phyloP scores from a whole-genome alignment of 306 rosid genomes.

The Ormosia semicastrata region DNA sequence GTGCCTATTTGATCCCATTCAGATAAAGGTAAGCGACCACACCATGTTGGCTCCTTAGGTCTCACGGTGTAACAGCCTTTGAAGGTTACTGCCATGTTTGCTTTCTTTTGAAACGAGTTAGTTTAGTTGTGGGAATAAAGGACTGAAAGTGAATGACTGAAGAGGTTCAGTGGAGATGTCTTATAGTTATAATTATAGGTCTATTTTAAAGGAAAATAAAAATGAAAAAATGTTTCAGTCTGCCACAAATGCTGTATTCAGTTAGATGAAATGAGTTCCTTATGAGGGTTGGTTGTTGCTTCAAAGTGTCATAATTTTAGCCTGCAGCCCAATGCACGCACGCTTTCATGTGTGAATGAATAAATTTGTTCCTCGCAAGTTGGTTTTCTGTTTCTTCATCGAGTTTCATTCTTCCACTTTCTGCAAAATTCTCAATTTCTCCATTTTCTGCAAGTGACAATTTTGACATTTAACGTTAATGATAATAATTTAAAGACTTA shows the following conservation, averaged over 20 bases:
- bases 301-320: slow-evolving; percentile 8
- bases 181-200: neutral
- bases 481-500: too few species aligned
- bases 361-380: neutral
- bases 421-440: too few species aligned
- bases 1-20: slow-evolving; percentile 60
- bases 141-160: neutral
- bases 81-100: slow-evolving; percentile 39
- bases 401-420: too few species aligned
- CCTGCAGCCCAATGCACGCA: neutral
- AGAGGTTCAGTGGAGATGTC: neutral
- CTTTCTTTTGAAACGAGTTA: neutral
- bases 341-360: neutral
- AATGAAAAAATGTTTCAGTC: neutral
- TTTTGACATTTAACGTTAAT: too few species aligned
- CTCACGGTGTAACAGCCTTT: slow-evolving; percentile 31
- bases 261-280: slow-evolving; percentile 19
- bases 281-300: slow-evolving; percentile 21
- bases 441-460: too few species aligned
- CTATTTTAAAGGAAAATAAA: neutral
- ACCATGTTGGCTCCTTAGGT: slow-evolving; percentile 45
- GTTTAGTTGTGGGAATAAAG: neutral
- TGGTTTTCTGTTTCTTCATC: neutral
- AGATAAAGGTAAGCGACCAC: slow-evolving; percentile 35
- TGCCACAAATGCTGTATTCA: slow-evolving; percentile 16